phyloP scores from a whole-genome alignment of 2,329 filamentous ascomycete genomes.

The Curvularia sp. region DNA sequence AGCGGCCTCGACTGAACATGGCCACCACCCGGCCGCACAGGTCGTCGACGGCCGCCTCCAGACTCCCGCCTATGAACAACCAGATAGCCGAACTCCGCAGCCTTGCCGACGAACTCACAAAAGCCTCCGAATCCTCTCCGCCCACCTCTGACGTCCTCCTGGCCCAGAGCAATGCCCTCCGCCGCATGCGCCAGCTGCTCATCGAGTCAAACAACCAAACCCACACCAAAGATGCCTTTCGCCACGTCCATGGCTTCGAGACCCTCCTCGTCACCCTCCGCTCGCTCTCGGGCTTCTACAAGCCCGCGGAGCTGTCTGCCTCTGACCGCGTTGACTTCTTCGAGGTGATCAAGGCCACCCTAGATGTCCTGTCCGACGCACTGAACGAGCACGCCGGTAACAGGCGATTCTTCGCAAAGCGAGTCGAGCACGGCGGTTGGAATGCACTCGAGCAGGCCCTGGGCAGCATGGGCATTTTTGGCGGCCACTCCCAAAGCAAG shows the following conservation, averaged over 20 bases:
- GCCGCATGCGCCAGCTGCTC: slow-evolving; percentile 70
- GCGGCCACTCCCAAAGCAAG: slow-evolving; percentile 40
- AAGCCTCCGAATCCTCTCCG: slow-evolving; percentile 40
- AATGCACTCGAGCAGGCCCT: slow-evolving; percentile 73
- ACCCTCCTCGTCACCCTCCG: slow-evolving; percentile 73
- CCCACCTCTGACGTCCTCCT: slow-evolving; percentile 45
- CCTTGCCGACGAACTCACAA: slow-evolving; percentile 47
- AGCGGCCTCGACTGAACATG: slow-evolving; percentile 46
- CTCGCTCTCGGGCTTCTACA: slow-evolving; percentile 77
- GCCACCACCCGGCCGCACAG: slow-evolving; percentile 46
- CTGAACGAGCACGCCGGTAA: slow-evolving; percentile 85
- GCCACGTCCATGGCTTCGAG: slow-evolving; percentile 80
- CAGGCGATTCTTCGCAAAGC: slow-evolving; percentile 80
- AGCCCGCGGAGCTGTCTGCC: slow-evolving; percentile 67
- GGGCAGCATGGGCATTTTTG: slow-evolving; percentile 66
- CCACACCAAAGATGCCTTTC: slow-evolving; percentile 78
- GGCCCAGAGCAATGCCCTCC: slow-evolving; percentile 60
- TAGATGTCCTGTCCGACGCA: slow-evolving; percentile 76
- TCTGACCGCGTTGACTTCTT: slow-evolving; percentile 72
- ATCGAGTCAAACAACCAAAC: slow-evolving; percentile 60
- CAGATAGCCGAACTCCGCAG: slow-evolving; percentile 52
- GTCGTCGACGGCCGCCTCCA: slow-evolving; percentile 50
- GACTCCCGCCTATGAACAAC: slow-evolving; percentile 63
- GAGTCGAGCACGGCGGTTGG: slow-evolving; percentile 81
- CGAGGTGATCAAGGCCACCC: slow-evolving; percentile 72